phyloP scores from a whole-genome alignment of 257 asterid species.

The Fraxinus excelsior region DNA sequence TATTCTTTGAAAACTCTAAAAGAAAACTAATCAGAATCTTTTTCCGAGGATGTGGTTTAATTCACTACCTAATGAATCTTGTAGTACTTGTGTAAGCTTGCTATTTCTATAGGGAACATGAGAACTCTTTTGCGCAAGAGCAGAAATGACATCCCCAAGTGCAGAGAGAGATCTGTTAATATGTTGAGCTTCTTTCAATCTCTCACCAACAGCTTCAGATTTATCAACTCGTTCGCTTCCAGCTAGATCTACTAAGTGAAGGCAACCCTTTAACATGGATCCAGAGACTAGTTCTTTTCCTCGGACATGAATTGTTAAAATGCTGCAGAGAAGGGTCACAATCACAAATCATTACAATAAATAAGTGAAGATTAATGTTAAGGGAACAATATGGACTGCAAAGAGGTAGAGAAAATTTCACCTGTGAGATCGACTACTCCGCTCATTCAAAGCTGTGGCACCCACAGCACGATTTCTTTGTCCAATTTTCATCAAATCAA shows the following conservation, averaged over 20 bases:
- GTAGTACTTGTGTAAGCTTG: constrained; percentile 93
- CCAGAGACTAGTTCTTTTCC: constrained; percentile 86
- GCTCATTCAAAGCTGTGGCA: constrained; percentile 84
- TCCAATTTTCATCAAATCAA: constrained; percentile 84
- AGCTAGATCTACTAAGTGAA: constrained; percentile 89
- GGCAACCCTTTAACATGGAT: constrained; percentile 73
- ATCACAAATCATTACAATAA: constrained; percentile 5
- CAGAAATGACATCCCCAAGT: constrained; percentile 89
- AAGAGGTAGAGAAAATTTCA: constrained; percentile 20
- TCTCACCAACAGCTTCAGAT: constrained; percentile 93
- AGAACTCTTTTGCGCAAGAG: constrained; percentile 84
- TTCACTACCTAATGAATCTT: constrained; percentile 76
- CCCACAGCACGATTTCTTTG: constrained; percentile 85
- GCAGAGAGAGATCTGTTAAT: constrained; percentile 90
- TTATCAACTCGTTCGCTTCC: constrained; percentile 92
- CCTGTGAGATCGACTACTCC: constrained; percentile 95
- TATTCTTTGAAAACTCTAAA: not conserved
- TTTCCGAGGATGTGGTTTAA: not conserved
- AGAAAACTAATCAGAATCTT: not conserved
- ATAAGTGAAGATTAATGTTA: not conserved
- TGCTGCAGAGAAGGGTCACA: constrained; percentile 46
- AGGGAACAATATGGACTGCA: not conserved
- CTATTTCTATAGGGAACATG: constrained; percentile 91
- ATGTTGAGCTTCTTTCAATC: constrained; percentile 92
- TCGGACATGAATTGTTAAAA: constrained; percentile 85